phyloP scores from a whole-genome alignment of 2,329 filamentous ascomycete genomes.

The Blumeriella jaapii region DNA sequence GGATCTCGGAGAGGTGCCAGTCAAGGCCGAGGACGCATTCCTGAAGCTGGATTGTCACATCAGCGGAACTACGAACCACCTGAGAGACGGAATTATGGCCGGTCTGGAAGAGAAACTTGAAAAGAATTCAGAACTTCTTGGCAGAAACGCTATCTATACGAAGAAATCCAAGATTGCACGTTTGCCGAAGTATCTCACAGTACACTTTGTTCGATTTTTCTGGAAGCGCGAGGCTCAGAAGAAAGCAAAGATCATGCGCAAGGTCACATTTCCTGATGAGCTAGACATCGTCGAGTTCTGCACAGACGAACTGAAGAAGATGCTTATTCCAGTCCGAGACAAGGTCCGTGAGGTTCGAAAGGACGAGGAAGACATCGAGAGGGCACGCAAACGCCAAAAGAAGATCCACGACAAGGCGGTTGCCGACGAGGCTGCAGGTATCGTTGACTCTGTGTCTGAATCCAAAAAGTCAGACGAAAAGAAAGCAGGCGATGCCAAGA shows the following conservation, averaged over 20 bases:
- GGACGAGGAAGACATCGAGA: conserved; percentile 87
- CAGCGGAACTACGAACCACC: conserved; percentile 72
- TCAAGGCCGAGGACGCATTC: conserved; percentile 62
- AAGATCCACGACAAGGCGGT: conserved; percentile 38
- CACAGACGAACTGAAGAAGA: conserved; percentile 73
- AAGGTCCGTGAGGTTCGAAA: conserved; percentile 92
- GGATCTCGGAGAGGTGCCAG: conserved; percentile 60
- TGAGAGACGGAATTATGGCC: conserved; percentile 76
- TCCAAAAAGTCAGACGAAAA: conserved; percentile 37
- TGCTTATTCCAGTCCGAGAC: conserved; percentile 84
- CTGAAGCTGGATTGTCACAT: conserved; percentile 97
- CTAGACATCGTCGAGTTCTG: conserved; percentile 92
- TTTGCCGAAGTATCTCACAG: conserved; percentile 86
- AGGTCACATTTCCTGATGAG: conserved; percentile 91
- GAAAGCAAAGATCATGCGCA: conserved; percentile 99
- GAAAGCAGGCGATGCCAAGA: conserved; percentile 34
- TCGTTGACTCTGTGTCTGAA: conserved; percentile 32
- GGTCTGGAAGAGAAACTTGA: conserved; percentile 81
- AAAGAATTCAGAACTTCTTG: conserved; percentile 71
- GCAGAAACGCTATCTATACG: conserved; percentile 71
- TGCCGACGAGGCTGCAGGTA: conserved; percentile 36
- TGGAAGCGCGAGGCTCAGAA: conserved; percentile 94
- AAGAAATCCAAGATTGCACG: conserved; percentile 85
- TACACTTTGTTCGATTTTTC: conserved; percentile 97
- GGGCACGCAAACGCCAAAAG: conserved; percentile 86